Evolutionary conservation across 441 rosid species (phyloP), one percentile per base, ranked within the genome.

Genomic region (Mallotus repandus): DNA sequence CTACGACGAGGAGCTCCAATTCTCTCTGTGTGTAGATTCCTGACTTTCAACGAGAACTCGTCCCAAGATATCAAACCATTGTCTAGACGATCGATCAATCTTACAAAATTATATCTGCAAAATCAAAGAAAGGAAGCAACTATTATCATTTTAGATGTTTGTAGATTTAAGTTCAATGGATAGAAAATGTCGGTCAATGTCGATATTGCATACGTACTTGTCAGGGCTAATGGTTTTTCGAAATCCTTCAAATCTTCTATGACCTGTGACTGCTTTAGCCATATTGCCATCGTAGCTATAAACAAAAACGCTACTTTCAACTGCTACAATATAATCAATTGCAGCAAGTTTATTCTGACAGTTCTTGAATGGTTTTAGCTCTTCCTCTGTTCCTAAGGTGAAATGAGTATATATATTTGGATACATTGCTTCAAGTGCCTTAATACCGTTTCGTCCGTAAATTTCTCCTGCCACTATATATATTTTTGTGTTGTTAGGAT

Each of bases 231-330:
- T 87, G 21, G 91, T 84, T 77, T 86, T 87, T 63, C 86, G 74
- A 57, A 86, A 89, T 46, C 97, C 92, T 81, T 86, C 84, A 53
- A 86, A 87, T 70, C 77, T 82, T 59, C 91, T 77, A 22, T 88
- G 94, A 4, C 94, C 94, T 4, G 79, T 81, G 11, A 86, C 94
- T 0, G 92, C 93, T 74, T 84, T 89, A 0, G 91, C 97, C 97
- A 91, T 89, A 76, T 88, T 86, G 10, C 91, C 94, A 76, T 86
- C 85, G n/a, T 87, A 86, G 32, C 88, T 87, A 19, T 84, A 84
- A 54, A 87, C 66, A 41, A 91, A 91, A 41, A 84, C 86, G 9
- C 84, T 87, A 59, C 93, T 88, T 66, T 81, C 88, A 1, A 88
- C 72, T 25, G 94, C 90, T 19, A 91, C 73, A 13, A 81, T 76